A percentile compares a stretch with the other conserved stretches of the same genome.
These are phyloP conservation scores for Stenocarpella maydis DNA, from an alignment of 2,329 filamentous ascomycete species.

Conservation along the genomic window DNA sequence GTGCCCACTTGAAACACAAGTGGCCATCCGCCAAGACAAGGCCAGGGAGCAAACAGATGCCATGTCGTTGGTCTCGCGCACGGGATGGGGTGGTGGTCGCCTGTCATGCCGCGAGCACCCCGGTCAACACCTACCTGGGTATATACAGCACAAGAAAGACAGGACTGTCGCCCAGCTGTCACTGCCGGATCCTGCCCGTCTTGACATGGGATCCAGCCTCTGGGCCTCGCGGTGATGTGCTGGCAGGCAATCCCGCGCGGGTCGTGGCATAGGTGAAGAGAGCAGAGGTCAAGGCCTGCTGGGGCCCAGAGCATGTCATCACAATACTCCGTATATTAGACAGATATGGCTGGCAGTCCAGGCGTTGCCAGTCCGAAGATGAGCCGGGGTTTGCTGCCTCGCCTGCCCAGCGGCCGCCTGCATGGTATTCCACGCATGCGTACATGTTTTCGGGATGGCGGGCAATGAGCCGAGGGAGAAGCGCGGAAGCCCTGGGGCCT, in stretches of 20 bases:
- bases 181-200: background rate
- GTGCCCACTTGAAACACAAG: conserved; percentile 29
- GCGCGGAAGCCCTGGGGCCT: background rate
- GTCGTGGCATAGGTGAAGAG: background rate
- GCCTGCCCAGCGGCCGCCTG: conserved; percentile 1
- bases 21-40: conserved; percentile 16
- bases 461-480: conserved; percentile 9
- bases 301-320: background rate
- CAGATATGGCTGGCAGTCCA: conserved; percentile 5
- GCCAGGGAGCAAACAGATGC: background rate
- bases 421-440: background rate
- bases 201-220: background rate
- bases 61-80: background rate
- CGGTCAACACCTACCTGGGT: no score
- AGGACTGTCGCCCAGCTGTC: background rate
- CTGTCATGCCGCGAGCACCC: background rate
- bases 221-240: conserved; percentile 7
- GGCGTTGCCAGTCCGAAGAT: conserved; percentile 4
- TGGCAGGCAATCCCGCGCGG: conserved; percentile 18
- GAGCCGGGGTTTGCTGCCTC: conserved; percentile 5
- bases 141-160: no score
- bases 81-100: conserved; percentile 20
- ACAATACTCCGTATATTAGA: background rate
- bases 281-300: background rate
- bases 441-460: conserved; percentile 1